Evolutionary conservation across 2,329 filamentous ascomycete genomes (phyloP).

Genomic region (Arthrobotrys pseudoclavata): DNA sequence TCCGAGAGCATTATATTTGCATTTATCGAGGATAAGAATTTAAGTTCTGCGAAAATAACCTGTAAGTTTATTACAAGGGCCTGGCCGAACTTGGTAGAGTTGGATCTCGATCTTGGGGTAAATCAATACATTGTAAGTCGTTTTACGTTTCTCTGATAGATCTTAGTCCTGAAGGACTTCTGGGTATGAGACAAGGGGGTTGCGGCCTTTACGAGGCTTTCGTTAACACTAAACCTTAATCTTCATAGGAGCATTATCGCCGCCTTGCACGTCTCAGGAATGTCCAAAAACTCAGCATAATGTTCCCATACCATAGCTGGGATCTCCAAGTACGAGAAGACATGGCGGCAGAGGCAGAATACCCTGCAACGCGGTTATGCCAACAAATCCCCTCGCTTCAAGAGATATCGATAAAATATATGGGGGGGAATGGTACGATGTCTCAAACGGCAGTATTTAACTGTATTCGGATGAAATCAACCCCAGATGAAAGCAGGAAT

Average conservation of each 20-base stretch:
- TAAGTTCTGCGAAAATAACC: neutral
- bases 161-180: too few species aligned
- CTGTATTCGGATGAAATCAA: neutral
- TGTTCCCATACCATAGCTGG: constrained; percentile 25
- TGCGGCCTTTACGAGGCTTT: neutral
- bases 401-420: constrained; percentile 31
- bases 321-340: neutral
- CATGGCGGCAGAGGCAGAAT: constrained; percentile 26
- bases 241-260: neutral
- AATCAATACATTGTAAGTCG: constrained; percentile 2
- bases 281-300: constrained; percentile 20
- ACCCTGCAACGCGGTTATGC: neutral
- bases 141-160: neutral
- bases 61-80: constrained; percentile 1
- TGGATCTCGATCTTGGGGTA: constrained; percentile 39
- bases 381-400: neutral
- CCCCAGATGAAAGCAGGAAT: neutral
- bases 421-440: constrained; percentile 10
- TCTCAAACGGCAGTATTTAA: constrained; percentile 29
- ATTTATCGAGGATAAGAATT: constrained; percentile 31
- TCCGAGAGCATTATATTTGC: constrained; percentile 7
- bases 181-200: too few species aligned
- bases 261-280: neutral
- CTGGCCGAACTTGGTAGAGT: constrained; percentile 37
- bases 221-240: neutral